Percentiles rank a stretch among this genome's conserved stretches.
Evolutionary conservation across 2,329 filamentous ascomycete species (phyloP).

Genomic region (Eurotiales sp.): DNA sequence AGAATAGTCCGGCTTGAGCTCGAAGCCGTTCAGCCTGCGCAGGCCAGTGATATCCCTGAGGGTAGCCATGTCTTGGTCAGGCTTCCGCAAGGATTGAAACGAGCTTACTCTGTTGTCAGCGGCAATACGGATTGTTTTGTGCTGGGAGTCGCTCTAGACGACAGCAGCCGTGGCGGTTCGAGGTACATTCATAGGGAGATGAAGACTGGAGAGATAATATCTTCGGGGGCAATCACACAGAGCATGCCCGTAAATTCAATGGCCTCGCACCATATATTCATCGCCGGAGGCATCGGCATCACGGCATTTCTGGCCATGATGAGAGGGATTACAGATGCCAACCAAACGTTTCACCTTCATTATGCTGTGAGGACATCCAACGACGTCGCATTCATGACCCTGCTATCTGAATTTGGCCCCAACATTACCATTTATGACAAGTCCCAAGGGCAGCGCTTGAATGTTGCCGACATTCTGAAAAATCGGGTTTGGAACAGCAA

Average conservation of each 20-base stretch:
- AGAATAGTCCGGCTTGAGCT: neutral
- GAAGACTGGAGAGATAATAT: constrained; percentile 49
- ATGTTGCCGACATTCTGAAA: neutral
- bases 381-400: neutral
- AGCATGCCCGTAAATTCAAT: constrained; percentile 22
- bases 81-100: constrained; percentile 53
- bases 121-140: constrained; percentile 51
- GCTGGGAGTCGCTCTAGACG: constrained; percentile 57
- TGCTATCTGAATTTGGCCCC: neutral
- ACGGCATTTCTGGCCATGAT: constrained; percentile 59
- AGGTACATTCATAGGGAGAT: constrained; percentile 53
- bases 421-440: neutral
- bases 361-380: neutral
- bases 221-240: constrained; percentile 49
- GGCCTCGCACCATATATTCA: constrained; percentile 59
- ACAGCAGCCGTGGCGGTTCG: constrained; percentile 58
- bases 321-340: constrained; percentile 20
- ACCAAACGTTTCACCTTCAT: neutral
- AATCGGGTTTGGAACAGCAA: too few relatives aligned
- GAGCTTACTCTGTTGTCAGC: constrained; percentile 59
- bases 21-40: constrained; percentile 20
- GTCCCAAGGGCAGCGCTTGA: neutral
- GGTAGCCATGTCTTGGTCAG: constrained; percentile 54
- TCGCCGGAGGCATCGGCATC: constrained; percentile 63
- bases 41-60: neutral